A percentile compares a stretch with the other conserved stretches of the same genome.
Conservation (phyloP, 495 filamentous ascomycete species). For the Aspergillus asperescens region DNA sequence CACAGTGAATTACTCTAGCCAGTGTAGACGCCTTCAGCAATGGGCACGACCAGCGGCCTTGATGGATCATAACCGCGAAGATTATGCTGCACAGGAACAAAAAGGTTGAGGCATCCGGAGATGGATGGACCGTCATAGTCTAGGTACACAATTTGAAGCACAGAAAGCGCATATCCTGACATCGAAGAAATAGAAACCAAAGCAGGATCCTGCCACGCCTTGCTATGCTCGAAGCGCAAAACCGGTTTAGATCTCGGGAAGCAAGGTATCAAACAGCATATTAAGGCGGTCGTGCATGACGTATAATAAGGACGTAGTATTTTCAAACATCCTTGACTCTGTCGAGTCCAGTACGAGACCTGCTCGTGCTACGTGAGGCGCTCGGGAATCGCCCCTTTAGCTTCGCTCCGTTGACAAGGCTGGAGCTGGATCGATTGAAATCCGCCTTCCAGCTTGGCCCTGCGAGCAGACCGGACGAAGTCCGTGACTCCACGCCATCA, state of each 20-base stretch:
- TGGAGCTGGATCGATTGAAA: constrained; percentile 19
- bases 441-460: constrained; percentile 20
- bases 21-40: constrained; percentile 6
- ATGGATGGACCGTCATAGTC: background rate
- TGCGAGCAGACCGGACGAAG: constrained; percentile 21
- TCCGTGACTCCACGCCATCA: constrained; percentile 46
- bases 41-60: constrained; percentile 8
- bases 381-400: constrained; percentile 21
- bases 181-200: constrained; percentile 6
- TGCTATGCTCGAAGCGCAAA: constrained; percentile 20
- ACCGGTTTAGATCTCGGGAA: constrained; percentile 7
- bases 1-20: constrained; percentile 1
- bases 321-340: constrained; percentile 32
- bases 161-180: constrained; percentile 9
- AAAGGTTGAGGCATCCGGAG: background rate
- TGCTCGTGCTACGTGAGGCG: constrained; percentile 36
- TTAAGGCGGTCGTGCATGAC: constrained; percentile 14
- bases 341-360: constrained; percentile 34
- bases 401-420: constrained; percentile 12
- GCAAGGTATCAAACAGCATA: constrained; percentile 15
- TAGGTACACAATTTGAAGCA: constrained; percentile 11
- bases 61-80: background rate
- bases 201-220: constrained; percentile 13
- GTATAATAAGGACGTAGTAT: background rate
- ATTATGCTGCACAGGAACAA: background rate